These are phyloP conservation scores for Pythium catenulatum DNA, from an alignment of 352 stramenopile species.

Conservation along the genomic window DNA sequence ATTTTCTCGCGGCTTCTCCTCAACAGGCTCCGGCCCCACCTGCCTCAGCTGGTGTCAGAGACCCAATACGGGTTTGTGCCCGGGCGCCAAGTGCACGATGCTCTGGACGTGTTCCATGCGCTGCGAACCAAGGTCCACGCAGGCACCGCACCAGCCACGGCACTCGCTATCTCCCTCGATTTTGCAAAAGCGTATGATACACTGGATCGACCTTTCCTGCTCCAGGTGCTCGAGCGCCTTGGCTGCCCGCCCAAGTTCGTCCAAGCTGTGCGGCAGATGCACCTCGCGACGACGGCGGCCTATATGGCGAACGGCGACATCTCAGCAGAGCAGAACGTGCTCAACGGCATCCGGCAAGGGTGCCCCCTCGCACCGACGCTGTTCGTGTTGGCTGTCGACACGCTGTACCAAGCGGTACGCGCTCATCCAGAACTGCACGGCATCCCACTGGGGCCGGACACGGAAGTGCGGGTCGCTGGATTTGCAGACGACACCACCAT, in stretches of 20 bases:
- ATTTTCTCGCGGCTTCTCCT: background rate
- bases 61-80: background rate
- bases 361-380: background rate
- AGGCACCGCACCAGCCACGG: background rate
- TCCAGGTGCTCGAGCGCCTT: background rate
- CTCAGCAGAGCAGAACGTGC: background rate
- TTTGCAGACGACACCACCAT: no score
- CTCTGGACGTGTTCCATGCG: background rate
- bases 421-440: no score
- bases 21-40: background rate
- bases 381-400: background rate
- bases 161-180: background rate
- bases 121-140: no score
- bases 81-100: background rate
- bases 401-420: no score
- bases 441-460: no score
- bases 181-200: constrained; percentile 22
- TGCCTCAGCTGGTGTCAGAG: background rate
- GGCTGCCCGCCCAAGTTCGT: background rate
- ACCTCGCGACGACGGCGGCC: background rate
- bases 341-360: constrained; percentile 1
- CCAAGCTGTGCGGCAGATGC: background rate
- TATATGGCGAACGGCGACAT: background rate
- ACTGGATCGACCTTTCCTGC: background rate
- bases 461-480: no score